A percentile compares a stretch with the other conserved stretches of the same genome.
Conservation (phyloP, 441 rosid genomes). For the Metrosideros polymorpha region DNA sequence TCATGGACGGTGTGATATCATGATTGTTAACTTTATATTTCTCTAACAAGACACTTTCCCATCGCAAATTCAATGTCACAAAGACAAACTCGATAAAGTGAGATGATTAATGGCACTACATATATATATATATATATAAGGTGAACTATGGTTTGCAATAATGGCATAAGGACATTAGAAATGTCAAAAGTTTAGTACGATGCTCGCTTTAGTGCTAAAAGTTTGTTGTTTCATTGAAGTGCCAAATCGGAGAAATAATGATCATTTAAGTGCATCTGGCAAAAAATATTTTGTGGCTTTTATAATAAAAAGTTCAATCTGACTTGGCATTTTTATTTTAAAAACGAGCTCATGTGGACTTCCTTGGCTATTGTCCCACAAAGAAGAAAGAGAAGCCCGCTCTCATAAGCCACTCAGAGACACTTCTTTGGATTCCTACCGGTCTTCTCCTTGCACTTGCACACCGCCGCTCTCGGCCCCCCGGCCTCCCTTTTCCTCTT, state of each 20-base stretch:
- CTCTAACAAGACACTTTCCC: neutral
- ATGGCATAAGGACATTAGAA: too few species aligned
- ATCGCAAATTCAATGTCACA: neutral
- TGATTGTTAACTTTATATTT: neutral
- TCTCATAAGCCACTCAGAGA: conserved; percentile 71
- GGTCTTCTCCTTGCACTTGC: conserved; percentile 53
- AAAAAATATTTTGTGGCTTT: too few species aligned
- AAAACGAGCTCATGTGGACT: too few species aligned
- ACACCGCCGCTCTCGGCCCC: conserved; percentile 13
- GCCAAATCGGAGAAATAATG: too few species aligned
- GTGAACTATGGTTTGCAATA: too few species aligned
- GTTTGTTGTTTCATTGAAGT: too few species aligned
- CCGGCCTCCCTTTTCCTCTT: conserved; percentile 27
- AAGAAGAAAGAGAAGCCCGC: conserved; percentile 51
- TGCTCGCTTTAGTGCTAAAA: too few species aligned
- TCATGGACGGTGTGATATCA: neutral
- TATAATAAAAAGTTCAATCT: too few species aligned
- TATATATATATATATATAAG: neutral
- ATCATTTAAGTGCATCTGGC: too few species aligned
- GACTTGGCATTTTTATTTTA: too few species aligned
- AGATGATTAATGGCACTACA: neutral
- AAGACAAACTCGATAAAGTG: neutral
- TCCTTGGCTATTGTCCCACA: conserved; percentile 56
- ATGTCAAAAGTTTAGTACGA: too few species aligned
- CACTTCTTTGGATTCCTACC: conserved; percentile 54